Evolutionary conservation across 2,329 filamentous ascomycete species (phyloP).

Genomic region (Zarea fungicola): DNA sequence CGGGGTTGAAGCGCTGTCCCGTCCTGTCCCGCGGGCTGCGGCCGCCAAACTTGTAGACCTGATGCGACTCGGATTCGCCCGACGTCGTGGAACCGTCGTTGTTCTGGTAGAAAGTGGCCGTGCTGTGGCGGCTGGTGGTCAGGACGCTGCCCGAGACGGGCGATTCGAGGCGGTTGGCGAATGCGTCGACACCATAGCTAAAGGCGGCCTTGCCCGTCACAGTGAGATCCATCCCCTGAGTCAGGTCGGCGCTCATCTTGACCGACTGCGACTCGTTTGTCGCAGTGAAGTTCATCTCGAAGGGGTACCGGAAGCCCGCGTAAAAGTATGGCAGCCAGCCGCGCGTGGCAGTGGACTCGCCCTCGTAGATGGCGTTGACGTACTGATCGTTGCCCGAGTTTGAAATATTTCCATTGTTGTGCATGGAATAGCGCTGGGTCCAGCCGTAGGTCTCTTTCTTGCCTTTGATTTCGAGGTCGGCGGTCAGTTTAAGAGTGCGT

Average conservation of each 20-base stretch:
- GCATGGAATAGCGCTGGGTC: slow-evolving; percentile 53
- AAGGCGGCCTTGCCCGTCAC: slow-evolving; percentile 40
- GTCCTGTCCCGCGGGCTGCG: slow-evolving; percentile 11
- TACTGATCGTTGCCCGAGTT: slow-evolving; percentile 36
- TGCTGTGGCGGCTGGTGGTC: slow-evolving; percentile 51
- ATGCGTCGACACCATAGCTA: slow-evolving; percentile 56
- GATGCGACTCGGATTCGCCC: slow-evolving; percentile 51
- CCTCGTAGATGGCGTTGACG: slow-evolving; percentile 16
- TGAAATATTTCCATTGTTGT: slow-evolving; percentile 44
- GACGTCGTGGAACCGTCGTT: slow-evolving; percentile 41
- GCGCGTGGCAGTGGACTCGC: slow-evolving; percentile 13
- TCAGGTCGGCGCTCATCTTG: slow-evolving; percentile 27
- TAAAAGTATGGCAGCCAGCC: not conserved
- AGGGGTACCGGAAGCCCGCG: slow-evolving; percentile 15
- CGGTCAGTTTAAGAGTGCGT: slow-evolving; percentile 52
- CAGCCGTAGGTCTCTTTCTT: slow-evolving; percentile 37
- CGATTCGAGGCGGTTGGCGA: slow-evolving; percentile 29
- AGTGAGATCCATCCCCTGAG: slow-evolving; percentile 36
- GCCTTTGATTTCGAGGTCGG: slow-evolving; percentile 36
- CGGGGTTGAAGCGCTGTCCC: slow-evolving; percentile 17
- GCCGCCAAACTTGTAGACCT: slow-evolving; percentile 52
- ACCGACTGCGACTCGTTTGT: slow-evolving; percentile 13
- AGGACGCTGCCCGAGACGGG: slow-evolving; percentile 26
- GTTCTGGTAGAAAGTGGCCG: slow-evolving; percentile 47
- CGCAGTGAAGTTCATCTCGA: slow-evolving; percentile 5